These are phyloP conservation scores for Ceratopteris richardii DNA, from an alignment of 75 land plant species.

Conservation along the genomic window DNA sequence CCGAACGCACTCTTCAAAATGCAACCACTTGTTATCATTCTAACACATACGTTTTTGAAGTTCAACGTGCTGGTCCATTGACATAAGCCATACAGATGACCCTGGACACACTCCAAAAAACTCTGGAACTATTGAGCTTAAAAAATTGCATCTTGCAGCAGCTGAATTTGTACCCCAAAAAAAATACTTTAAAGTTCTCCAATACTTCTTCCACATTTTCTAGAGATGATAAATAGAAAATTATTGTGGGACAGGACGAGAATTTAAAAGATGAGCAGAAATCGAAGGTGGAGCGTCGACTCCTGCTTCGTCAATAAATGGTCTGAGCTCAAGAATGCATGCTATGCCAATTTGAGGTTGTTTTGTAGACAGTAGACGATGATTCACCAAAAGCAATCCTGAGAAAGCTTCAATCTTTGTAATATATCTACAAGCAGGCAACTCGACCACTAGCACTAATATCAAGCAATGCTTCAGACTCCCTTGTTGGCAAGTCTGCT, in stretches of 20 bases:
- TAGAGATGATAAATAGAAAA: conserved; percentile 51
- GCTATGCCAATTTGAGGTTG: conserved; percentile 39
- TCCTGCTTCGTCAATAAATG: conserved; percentile 78
- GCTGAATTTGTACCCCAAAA: conserved; percentile 55
- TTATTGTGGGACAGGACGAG: conserved; percentile 53
- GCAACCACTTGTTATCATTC: conserved; percentile 41
- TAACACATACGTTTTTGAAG: conserved; percentile 54
- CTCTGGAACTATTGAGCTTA: conserved; percentile 90
- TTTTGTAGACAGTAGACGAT: background rate
- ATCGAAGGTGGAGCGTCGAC: conserved; percentile 32
- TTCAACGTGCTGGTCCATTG: conserved; percentile 68
- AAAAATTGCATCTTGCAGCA: conserved; percentile 67
- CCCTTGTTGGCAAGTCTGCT: conserved; percentile 62
- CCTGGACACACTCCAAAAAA: conserved; percentile 69
- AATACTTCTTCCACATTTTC: conserved; percentile 67
- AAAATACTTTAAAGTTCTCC: conserved; percentile 86
- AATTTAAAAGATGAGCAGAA: conserved; percentile 30
- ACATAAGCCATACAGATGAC: conserved; percentile 73
- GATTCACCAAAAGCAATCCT: conserved; percentile 8
- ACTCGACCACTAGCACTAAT: conserved; percentile 60
- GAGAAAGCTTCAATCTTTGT: conserved; percentile 72
- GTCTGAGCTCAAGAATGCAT: conserved; percentile 74
- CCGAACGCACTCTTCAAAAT: conserved; percentile 53
- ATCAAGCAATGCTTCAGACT: conserved; percentile 46
- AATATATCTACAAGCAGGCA: conserved; percentile 67